These are phyloP conservation scores for Puccinia polysora DNA, from an alignment of 1,284 basidiomycete species.

Conservation along the genomic window DNA sequence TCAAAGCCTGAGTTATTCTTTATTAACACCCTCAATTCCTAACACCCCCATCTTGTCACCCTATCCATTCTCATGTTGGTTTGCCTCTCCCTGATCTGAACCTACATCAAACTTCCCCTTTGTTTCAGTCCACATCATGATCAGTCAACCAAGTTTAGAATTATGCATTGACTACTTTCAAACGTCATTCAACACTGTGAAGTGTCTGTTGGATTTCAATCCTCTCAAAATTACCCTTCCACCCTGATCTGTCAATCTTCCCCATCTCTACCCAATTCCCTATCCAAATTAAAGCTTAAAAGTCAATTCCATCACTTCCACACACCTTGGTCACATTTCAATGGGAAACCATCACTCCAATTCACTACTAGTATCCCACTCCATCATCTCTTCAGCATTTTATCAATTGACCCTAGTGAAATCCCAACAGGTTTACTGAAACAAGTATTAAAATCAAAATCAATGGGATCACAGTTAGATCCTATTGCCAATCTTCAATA, in stretches of 20 bases:
- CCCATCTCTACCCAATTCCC: slow-evolving; percentile 34
- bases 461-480: slow-evolving; percentile 72
- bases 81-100: slow-evolving; percentile 53
- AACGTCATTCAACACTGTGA: slow-evolving; percentile 1
- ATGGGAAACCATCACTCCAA: slow-evolving; percentile 9
- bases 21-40: neutral
- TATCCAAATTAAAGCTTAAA: slow-evolving; percentile 23
- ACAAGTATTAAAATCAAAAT: slow-evolving; percentile 46
- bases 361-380: slow-evolving; percentile 20
- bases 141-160: slow-evolving; percentile 64
- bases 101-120: slow-evolving; percentile 63
- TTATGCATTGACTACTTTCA: slow-evolving; percentile 55
- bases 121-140: slow-evolving; percentile 61
- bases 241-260: slow-evolving; percentile 33
- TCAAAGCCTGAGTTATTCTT: neutral
- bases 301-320: slow-evolving; percentile 58
- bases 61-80: slow-evolving; percentile 57
- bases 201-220: neutral
- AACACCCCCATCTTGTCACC: slow-evolving; percentile 49
- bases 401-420: slow-evolving; percentile 24
- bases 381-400: neutral
- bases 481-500: slow-evolving; percentile 84
- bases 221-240: slow-evolving; percentile 6
- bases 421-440: slow-evolving; percentile 27
- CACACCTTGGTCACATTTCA: slow-evolving; percentile 16